Evolutionary conservation across 2,329 filamentous ascomycete genomes (phyloP), one percentile per base, ranked within the genome.

Genomic region (Aspergillus versicolor): DNA sequence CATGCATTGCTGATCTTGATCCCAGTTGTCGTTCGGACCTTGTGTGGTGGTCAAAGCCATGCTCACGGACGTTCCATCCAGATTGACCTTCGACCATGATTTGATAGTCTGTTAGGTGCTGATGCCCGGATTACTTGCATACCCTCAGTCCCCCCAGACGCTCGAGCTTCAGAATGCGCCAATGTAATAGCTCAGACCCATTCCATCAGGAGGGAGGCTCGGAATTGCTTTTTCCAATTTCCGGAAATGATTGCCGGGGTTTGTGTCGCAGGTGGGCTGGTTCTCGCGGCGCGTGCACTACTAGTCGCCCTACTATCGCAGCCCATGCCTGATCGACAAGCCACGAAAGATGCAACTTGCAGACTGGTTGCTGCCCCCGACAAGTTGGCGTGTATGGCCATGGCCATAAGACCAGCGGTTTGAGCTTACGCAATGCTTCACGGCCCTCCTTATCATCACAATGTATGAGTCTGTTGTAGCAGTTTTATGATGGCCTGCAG

Each of bases 241-340:
- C 15, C 37, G 30, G 21, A 42, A 37, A 37, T 13, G 34, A n/a
- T 37, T 37, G n/a, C 44, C 1, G 13, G 22, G 21, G 17, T 27
- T 27, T 9, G 24, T 12, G 27, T 34, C n/a, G 9, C 6, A 5
- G 27, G 22, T 54, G 40, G 38, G 37, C 38, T 52, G 38, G 49
- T 30, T 30, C 9, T 30, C 9, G 27, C 27, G 27, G 27, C 27
- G 21, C 27, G 27, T 37, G 50, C 37, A 41, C 24, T 43, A 48
- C 52, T 54, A 47, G 52, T 48, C 44, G 37, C 52, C 17, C n/a
- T 34, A 48, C 34, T 47, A 17, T 38, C 27, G 12, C 30, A n/a
- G 40, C 32, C 45, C 30, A 44, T 52, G 51, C 30, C 43, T 46
- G 43, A 53, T 53, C 43, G 32, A 22, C 51, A 30, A 43, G 51